A percentile compares a stretch with the other conserved stretches of the same genome.
Conservation (phyloP, 164 flowering plant genomes). For the Dillenia suffruticosa region DNA sequence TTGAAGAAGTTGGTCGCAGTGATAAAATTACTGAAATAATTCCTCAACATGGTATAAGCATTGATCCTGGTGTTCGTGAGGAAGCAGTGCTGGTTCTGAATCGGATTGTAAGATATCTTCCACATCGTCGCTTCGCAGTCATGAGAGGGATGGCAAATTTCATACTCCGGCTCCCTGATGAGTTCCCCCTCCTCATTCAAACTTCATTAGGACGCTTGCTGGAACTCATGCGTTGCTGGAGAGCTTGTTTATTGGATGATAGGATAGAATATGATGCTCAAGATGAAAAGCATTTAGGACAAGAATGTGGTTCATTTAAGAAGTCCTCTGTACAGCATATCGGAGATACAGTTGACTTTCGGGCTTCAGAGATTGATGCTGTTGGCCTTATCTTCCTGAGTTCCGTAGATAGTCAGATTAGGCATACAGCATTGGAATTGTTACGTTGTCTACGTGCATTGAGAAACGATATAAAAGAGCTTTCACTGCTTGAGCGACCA, state of each 20-base stretch:
- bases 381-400: slow-evolving; percentile 96
- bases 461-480: slow-evolving; percentile 71
- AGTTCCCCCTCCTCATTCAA: slow-evolving; percentile 96
- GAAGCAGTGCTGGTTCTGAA: slow-evolving; percentile 95
- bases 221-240: slow-evolving; percentile 98
- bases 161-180: slow-evolving; percentile 81
- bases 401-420: slow-evolving; percentile 92
- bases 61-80: slow-evolving; percentile 99
- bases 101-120: slow-evolving; percentile 81
- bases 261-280: slow-evolving; percentile 40
- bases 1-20: slow-evolving; percentile 92
- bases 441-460: slow-evolving; percentile 95
- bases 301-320: slow-evolving; percentile 38
- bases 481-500: slow-evolving; percentile 38
- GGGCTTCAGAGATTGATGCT: slow-evolving; percentile 90
- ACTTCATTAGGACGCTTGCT: slow-evolving; percentile 88
- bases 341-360: slow-evolving; percentile 67
- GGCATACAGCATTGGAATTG: slow-evolving; percentile 92
- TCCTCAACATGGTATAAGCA: slow-evolving; percentile 97
- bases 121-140: slow-evolving; percentile 95
- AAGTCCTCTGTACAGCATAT: slow-evolving; percentile 52
- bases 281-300: slow-evolving; percentile 35
- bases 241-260: slow-evolving; percentile 76
- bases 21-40: slow-evolving; percentile 96
- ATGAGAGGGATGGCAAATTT: slow-evolving; percentile 98